These are phyloP conservation scores for Sporopachydermia lactativora DNA, from an alignment of 805 yeast species.

Conservation along the genomic window DNA sequence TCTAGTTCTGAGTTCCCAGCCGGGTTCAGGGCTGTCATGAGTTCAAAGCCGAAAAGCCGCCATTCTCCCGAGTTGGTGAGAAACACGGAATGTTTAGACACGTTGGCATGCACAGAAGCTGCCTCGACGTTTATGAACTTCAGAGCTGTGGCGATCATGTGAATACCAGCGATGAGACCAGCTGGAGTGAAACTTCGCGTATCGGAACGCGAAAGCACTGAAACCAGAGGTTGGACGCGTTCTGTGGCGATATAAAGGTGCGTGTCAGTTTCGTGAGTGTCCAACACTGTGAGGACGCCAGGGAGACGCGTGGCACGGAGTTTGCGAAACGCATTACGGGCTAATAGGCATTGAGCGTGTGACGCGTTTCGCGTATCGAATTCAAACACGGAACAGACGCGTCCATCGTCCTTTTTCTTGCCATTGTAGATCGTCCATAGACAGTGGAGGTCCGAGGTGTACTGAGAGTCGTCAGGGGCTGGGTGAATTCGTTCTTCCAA, in stretches of 20 bases:
- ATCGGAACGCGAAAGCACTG: conserved; percentile 24
- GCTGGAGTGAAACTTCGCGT: conserved; percentile 16
- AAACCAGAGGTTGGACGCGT: conserved; percentile 38
- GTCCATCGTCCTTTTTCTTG: conserved; percentile 27
- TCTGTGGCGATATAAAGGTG: conserved; percentile 53
- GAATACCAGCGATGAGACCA: conserved; percentile 38
- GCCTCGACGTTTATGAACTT: conserved; percentile 42
- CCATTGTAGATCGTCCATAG: conserved; percentile 60
- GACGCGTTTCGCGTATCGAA: conserved; percentile 29
- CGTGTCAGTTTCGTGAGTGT: conserved; percentile 48
- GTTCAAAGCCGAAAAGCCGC: conserved; percentile 74
- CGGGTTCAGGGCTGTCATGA: conserved; percentile 35
- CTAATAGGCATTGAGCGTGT: conserved; percentile 20
- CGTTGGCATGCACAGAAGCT: conserved; percentile 47
- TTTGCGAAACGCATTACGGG: conserved; percentile 30
- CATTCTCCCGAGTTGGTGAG: conserved; percentile 66
- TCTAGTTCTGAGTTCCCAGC: conserved; percentile 26
- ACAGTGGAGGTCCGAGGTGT: conserved; percentile 21
- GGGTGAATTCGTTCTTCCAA: conserved; percentile 29
- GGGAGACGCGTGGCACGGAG: conserved; percentile 52
- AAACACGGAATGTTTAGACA: conserved; percentile 43
- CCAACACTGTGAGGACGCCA: conserved; percentile 48
- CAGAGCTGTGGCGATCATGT: conserved; percentile 38
- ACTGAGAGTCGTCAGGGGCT: conserved; percentile 11
- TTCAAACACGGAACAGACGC: conserved; percentile 50